These are phyloP conservation scores for Suhomyces anneliseae DNA, from an alignment of 1,139 yeast genomes.

Conservation along the genomic window DNA sequence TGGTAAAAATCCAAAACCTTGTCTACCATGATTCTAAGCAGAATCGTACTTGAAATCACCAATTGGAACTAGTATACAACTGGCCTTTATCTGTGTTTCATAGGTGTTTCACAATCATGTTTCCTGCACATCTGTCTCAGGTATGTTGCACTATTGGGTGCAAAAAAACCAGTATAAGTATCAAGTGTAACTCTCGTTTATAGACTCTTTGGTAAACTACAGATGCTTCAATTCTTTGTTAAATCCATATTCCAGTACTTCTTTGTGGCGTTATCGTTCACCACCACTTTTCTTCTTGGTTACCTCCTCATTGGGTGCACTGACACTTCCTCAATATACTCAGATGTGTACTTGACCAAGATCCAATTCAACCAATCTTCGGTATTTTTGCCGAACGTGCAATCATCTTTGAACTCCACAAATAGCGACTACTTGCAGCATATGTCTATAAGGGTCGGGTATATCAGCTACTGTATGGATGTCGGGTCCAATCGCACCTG, in stretches of 20 bases:
- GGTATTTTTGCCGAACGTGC: conserved; percentile 34
- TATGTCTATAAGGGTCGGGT: conserved; percentile 49
- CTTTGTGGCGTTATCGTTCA: conserved; percentile 26
- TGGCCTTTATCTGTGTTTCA: too few relatives aligned
- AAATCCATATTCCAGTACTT: conserved; percentile 6
- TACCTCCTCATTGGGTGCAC: conserved; percentile 58
- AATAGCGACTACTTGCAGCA: conserved; percentile 22
- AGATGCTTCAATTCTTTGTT: conserved; percentile 1
- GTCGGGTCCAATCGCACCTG: conserved; percentile 31
- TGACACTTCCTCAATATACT: conserved; percentile 36
- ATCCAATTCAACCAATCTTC: conserved; percentile 47
- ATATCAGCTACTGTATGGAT: conserved; percentile 49
- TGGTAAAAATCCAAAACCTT: too few relatives aligned
- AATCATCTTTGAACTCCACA: conserved; percentile 27
- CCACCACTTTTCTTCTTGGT: conserved; percentile 43
- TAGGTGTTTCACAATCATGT: too few relatives aligned
- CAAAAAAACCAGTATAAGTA: not conserved
- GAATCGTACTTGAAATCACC: too few relatives aligned
- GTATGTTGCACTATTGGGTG: conserved; percentile 3
- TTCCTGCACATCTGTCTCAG: too few relatives aligned
- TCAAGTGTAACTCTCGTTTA: too few relatives aligned
- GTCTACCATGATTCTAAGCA: too few relatives aligned
- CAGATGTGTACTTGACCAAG: conserved; percentile 46
- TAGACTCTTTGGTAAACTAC: too few relatives aligned
- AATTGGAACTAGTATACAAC: too few relatives aligned